These are phyloP conservation scores for Carex sylvatica DNA, from an alignment of 202 grass and related monocot species.

Conservation along the genomic window DNA sequence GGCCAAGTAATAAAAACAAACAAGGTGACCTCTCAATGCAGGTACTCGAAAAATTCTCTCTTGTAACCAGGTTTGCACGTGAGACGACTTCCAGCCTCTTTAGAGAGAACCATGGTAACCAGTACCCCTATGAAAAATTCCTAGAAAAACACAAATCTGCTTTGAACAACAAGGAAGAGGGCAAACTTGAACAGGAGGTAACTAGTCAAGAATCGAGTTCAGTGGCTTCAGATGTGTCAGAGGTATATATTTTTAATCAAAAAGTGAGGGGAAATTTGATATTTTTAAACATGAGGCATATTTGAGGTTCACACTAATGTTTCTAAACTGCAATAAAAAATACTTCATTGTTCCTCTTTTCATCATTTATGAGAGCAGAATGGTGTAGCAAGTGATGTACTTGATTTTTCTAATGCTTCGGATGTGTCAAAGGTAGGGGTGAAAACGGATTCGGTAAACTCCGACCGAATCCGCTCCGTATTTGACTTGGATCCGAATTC, in stretches of 20 bases:
- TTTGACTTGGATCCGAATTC: no score
- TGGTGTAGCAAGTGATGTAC: no score
- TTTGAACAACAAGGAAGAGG: slow-evolving; percentile 38
- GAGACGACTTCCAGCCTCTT: slow-evolving; percentile 91
- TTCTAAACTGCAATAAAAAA: neutral
- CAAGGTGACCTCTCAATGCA: slow-evolving; percentile 81
- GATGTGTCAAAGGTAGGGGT: slow-evolving; percentile 54
- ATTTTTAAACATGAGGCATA: neutral
- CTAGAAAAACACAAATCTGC: slow-evolving; percentile 45
- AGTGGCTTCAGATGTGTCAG: slow-evolving; percentile 42
- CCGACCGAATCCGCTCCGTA: no score
- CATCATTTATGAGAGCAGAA: neutral
- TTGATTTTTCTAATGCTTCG: neutral
- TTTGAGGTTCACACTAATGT: neutral
- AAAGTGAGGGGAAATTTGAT: neutral
- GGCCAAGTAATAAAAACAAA: slow-evolving; percentile 53
- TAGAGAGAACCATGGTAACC: slow-evolving; percentile 58
- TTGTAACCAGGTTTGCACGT: slow-evolving; percentile 92
- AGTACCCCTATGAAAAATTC: slow-evolving; percentile 49
- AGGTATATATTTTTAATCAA: slow-evolving; percentile 50
- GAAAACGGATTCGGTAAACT: no score
- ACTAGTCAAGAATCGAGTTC: slow-evolving; percentile 37
- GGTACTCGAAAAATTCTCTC: slow-evolving; percentile 94
- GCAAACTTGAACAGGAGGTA: slow-evolving; percentile 45
- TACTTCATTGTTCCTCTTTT: neutral